Evolutionary conservation across 75 land plant species (phyloP), one percentile per base, ranked within the genome.

Genomic region (Ceratopteris richardii): DNA sequence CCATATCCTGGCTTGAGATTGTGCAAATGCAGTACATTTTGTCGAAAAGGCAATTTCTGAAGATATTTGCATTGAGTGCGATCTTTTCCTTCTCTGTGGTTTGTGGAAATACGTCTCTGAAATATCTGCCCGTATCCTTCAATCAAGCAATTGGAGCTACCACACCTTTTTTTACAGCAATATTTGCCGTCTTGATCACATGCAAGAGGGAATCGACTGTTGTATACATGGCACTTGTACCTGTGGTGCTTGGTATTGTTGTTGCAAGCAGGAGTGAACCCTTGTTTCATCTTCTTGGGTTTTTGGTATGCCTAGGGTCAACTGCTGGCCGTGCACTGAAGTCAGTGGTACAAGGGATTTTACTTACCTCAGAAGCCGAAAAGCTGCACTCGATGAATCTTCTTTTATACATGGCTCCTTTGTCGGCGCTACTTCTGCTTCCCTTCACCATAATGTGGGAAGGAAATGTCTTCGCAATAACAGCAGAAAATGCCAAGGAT

Each of bases 91-190:
- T 82, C 64, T 82, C 86, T 21, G 94, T 88, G 23, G 94, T 88
- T 43, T 78, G 86, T 53, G 90, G 94, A 0, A 88, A 88, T 47
- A 77, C 84, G 22, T 88, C 94, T 11, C 69, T 88, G 22, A 63
- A 86, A 31, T 85, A 77, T 69, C 23, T 85, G 11, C 94, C 94
- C 2, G 90, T 88, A 29, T 85, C 90, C 55, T 88, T 88, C 69
- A 88, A 88, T 54, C 94, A 88, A 54, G 94, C 90, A 3, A 67
- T 88, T 39, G 94, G 94, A 26, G 88, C 94, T 24, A 88, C 94
- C 28, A 85, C 90, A 27, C 94, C 94, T 0, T 85, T 88, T 57
- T 88, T 88, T 74, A 85, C 93, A 17, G 93, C 89, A 29, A 60
- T 79, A 20, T 88, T 88, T 66, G 85, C 94, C 1, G 74, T 82